Evolutionary conservation across 306 rosid genomes (phyloP).

Genomic region (Potentilla sterilis): DNA sequence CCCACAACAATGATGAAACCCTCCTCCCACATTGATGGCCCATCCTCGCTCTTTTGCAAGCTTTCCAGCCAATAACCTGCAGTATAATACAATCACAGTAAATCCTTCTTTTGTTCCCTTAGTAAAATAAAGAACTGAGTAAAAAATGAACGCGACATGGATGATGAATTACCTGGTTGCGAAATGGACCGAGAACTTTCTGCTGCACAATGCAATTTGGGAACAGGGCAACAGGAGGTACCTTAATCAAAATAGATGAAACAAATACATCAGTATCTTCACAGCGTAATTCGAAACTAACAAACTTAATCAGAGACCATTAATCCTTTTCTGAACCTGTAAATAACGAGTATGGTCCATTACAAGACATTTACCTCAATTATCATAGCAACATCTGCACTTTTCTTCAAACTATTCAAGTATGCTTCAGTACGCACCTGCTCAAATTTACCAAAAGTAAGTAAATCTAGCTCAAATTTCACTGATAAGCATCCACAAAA

Average conservation of each 20-base stretch:
- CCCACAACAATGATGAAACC: slow-evolving; percentile 92
- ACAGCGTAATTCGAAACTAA: slow-evolving; percentile 5
- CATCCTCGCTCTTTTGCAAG: slow-evolving; percentile 91
- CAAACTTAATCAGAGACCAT: background rate
- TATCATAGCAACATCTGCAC: slow-evolving; percentile 72
- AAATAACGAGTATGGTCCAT: background rate
- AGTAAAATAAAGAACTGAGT: background rate
- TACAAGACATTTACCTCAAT: slow-evolving; percentile 50
- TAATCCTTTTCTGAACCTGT: slow-evolving; percentile 1
- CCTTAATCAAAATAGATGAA: slow-evolving; percentile 45
- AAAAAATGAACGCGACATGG: slow-evolving; percentile 1
- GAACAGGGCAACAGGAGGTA: slow-evolving; percentile 74
- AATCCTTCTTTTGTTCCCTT: slow-evolving; percentile 9
- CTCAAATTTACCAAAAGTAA: slow-evolving; percentile 6
- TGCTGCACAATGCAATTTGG: slow-evolving; percentile 73
- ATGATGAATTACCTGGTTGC: slow-evolving; percentile 59
- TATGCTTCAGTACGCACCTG: slow-evolving; percentile 86
- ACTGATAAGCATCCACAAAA: background rate
- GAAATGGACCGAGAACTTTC: slow-evolving; percentile 76
- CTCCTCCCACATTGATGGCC: slow-evolving; percentile 97
- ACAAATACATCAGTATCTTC: slow-evolving; percentile 10
- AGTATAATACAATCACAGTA: slow-evolving; percentile 15
- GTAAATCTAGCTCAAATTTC: background rate
- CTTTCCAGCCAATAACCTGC: slow-evolving; percentile 87
- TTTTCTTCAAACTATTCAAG: slow-evolving; percentile 66